phyloP scores from a whole-genome alignment of 306 rosid genomes.

The Fagus crenata region DNA sequence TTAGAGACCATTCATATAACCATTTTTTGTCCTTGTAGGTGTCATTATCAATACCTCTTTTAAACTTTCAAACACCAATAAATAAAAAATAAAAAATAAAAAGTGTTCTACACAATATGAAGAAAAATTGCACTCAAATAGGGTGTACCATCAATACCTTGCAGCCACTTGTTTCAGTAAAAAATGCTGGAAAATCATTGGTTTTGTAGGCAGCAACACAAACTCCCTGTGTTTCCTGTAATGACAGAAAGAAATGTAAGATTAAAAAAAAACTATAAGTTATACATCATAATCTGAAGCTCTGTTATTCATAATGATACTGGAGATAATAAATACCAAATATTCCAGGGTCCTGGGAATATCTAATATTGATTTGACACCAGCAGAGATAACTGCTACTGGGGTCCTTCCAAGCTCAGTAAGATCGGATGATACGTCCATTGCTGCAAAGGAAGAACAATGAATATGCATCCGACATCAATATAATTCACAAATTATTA shows the following conservation, averaged over 20 bases:
- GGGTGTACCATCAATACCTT: slow-evolving; percentile 47
- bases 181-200: slow-evolving; percentile 92
- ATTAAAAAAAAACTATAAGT: slow-evolving; percentile 11
- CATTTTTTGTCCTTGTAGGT: not conserved
- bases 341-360: slow-evolving; percentile 88
- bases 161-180: slow-evolving; percentile 82
- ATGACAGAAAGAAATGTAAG: not conserved
- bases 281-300: not conserved
- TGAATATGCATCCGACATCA: not conserved
- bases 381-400: slow-evolving; percentile 88
- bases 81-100: not conserved
- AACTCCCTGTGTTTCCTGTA: slow-evolving; percentile 90
- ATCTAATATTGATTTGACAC: slow-evolving; percentile 90
- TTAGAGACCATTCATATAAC: not conserved
- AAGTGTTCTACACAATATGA: not conserved
- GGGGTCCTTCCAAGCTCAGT: slow-evolving; percentile 96
- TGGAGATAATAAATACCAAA: slow-evolving; percentile 52
- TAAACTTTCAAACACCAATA: not conserved
- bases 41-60: not conserved
- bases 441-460: slow-evolving; percentile 52
- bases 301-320: slow-evolving; percentile 24
- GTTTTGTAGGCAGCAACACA: slow-evolving; percentile 84
- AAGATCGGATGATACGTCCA: slow-evolving; percentile 95
- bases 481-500: not conserved
- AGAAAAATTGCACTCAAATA: not conserved